Base-by-base conservation (phyloP, 306 rosid species). In the Dalbergia oliveri region DNA sequence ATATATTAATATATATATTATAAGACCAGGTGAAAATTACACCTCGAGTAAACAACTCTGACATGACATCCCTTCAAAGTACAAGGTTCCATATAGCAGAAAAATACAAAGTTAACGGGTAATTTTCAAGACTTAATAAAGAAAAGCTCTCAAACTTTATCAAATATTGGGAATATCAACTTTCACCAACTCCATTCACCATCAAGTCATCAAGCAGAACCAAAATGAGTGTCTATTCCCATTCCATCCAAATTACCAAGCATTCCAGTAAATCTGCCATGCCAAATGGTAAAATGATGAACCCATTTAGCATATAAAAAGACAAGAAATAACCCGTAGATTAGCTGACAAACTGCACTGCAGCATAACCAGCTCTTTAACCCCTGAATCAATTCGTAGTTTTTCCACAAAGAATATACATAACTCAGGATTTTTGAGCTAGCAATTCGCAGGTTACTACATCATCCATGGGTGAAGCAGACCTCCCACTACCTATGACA, bases 391-490 rank as follows among this genome's bases (percentile, higher is more conserved):
- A 43, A 49, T 78, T 47, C 15, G 49, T 26, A 60, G 39, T 8
- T 37, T 60, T 60, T 54, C 19, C 69, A 59, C 26, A 49, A 67
- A 73, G 44, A 44, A 73, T 70, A 43, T 66, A 73, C 31, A 26
- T 54, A 15, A 43, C 51, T 91, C 86, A 88, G 69, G 75, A 82
- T 86, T 88, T 93, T 57, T 47, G 85, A 61, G 96, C 94, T 79
- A 95, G 81, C 51, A 95, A 81, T 82, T 95, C 99, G 23, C 98
- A 93, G 19, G 99, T 90, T 76, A 91, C 70, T 18, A 90, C 51
- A 83, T 93, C 86, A 57, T 89, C 85, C 90, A 93, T 82, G 73
- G 89, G 85, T 69, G 90, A 81, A 47, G 94, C 88, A 83, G 86
- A 82, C 47, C 80, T 73, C 72, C 99, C 98, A 50, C 88, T 88